phyloP scores from a whole-genome alignment of 2,329 filamentous ascomycete genomes.

The Sclerotinia subarctica region DNA sequence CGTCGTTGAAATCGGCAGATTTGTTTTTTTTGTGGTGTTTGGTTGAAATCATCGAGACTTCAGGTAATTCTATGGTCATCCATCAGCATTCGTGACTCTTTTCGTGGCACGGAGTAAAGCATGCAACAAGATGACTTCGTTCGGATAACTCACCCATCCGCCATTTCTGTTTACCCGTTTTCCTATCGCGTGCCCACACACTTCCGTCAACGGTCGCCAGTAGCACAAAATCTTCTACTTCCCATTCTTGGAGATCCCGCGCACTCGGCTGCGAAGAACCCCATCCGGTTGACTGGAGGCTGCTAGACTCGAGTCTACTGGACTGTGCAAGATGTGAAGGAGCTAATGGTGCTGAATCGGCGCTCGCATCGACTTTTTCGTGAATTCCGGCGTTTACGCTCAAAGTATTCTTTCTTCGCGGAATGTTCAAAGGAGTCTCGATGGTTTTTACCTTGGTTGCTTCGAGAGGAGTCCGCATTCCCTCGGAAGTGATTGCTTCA shows the following conservation, averaged over 20 bases:
- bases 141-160: slow-evolving; percentile 15
- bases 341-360: slow-evolving; percentile 89
- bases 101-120: background rate
- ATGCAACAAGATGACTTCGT: background rate
- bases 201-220: slow-evolving; percentile 99
- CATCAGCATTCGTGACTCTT: slow-evolving; percentile 55
- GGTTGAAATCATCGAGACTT: slow-evolving; percentile 75
- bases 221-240: slow-evolving; percentile 99
- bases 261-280: slow-evolving; percentile 76
- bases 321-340: slow-evolving; percentile 92
- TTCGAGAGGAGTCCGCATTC: slow-evolving; percentile 30
- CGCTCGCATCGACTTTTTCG: slow-evolving; percentile 74
- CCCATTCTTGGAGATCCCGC: slow-evolving; percentile 98
- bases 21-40: slow-evolving; percentile 72
- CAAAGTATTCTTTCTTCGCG: slow-evolving; percentile 36
- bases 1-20: slow-evolving; percentile 56
- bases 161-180: slow-evolving; percentile 82
- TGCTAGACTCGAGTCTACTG: slow-evolving; percentile 74
- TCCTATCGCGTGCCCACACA: slow-evolving; percentile 85
- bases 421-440: slow-evolving; percentile 35
- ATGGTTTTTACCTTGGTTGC: slow-evolving; percentile 36
- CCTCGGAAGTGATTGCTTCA: slow-evolving; percentile 34
- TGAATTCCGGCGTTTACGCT: slow-evolving; percentile 34
- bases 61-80: slow-evolving; percentile 54
- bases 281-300: slow-evolving; percentile 57